Evolutionary conservation across 2,329 filamentous ascomycete genomes (phyloP).

Genomic region (Neofusicoccum umdonicola): DNA sequence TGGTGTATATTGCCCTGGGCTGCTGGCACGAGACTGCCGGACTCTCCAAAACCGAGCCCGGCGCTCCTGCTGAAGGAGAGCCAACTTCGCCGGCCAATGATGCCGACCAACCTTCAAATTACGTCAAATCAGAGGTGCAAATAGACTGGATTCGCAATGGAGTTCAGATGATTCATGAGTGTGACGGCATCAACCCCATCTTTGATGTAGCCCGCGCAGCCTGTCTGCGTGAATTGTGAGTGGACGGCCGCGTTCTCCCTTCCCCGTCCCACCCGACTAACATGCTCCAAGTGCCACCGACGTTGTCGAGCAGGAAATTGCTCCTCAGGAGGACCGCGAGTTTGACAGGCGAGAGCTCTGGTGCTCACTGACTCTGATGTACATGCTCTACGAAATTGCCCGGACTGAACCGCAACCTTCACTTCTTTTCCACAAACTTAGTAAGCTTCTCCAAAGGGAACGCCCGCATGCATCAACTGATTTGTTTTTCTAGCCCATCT

Average conservation of each 20-base stretch:
- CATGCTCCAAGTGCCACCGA: slow-evolving; percentile 6
- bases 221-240: slow-evolving; percentile 26
- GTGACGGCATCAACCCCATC: slow-evolving; percentile 40
- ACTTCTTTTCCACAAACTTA: slow-evolving; percentile 44
- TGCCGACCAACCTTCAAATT: slow-evolving; percentile 21
- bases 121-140: slow-evolving; percentile 40
- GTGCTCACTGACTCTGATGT: slow-evolving; percentile 50
- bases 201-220: slow-evolving; percentile 39
- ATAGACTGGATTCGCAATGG: slow-evolving; percentile 46
- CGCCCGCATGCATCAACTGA: not conserved
- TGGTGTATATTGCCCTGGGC: slow-evolving; percentile 48
- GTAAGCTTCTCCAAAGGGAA: slow-evolving; percentile 21
- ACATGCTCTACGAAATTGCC: slow-evolving; percentile 49
- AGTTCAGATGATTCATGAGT: slow-evolving; percentile 41
- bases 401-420: slow-evolving; percentile 47
- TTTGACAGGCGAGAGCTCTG: slow-evolving; percentile 46
- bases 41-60: slow-evolving; percentile 19
- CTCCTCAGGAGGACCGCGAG: slow-evolving; percentile 34
- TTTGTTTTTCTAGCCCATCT: slow-evolving; percentile 37
- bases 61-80: slow-evolving; percentile 16
- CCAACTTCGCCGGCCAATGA: slow-evolving; percentile 6
- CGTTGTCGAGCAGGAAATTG: slow-evolving; percentile 16
- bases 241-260: slow-evolving; percentile 9
- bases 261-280: not conserved
- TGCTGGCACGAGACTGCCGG: slow-evolving; percentile 53